Conservation (phyloP, 2,329 filamentous ascomycete species). For the Rasamsonia emersonii region DNA sequence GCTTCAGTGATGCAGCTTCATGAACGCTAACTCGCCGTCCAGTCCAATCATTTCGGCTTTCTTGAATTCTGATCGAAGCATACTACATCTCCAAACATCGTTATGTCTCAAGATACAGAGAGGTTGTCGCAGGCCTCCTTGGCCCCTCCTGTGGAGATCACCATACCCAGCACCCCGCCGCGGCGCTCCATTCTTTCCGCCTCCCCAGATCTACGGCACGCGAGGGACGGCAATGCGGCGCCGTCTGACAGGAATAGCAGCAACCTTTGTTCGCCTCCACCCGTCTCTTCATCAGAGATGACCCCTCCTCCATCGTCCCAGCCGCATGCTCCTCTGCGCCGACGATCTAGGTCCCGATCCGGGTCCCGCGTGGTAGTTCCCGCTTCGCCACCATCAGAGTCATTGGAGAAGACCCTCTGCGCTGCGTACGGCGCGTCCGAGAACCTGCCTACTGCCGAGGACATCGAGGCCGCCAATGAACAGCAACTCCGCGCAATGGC, state of each 20-base stretch:
- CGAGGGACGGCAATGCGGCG: constrained; percentile 22
- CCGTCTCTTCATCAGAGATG: constrained; percentile 43
- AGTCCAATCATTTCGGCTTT: too few species aligned
- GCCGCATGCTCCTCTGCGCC: constrained; percentile 34
- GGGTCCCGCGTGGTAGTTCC: constrained; percentile 35
- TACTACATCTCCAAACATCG: too few species aligned
- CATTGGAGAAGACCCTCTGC: constrained; percentile 31
- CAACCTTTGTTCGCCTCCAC: constrained; percentile 33
- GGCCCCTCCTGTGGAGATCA: constrained; percentile 30
- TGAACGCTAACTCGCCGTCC: neutral
- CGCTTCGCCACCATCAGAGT: constrained; percentile 40
- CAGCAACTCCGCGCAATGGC: constrained; percentile 48
- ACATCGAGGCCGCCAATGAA: constrained; percentile 44
- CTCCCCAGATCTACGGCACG: constrained; percentile 26
- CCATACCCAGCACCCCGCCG: constrained; percentile 26
- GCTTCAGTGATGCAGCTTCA: neutral
- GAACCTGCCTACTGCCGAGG: constrained; percentile 40
- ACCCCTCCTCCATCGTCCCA: constrained; percentile 59
- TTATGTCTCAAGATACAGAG: constrained; percentile 26
- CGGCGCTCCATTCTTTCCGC: constrained; percentile 24
- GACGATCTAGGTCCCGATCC: constrained; percentile 34
- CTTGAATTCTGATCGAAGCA: neutral
- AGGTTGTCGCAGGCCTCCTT: constrained; percentile 25
- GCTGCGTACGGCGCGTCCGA: constrained; percentile 34
- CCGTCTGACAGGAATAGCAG: constrained; percentile 22